Base-by-base conservation (phyloP, 352 stramenopile species). In the Pythium dissotocum region DNA sequence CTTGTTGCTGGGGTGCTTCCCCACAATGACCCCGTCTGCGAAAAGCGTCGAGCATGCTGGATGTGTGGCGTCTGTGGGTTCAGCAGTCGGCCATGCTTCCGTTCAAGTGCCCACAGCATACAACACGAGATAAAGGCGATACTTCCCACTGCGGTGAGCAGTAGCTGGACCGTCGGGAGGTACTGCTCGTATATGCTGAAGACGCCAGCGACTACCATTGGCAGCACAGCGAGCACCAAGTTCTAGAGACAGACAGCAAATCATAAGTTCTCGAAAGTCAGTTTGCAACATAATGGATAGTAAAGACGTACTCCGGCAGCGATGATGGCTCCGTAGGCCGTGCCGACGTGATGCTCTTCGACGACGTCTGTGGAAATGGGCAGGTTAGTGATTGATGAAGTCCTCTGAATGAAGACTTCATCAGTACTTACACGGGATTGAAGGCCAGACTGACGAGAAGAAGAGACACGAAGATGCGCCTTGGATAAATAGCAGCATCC, bases 381-480 rank as follows among this genome's bases (percentile, higher is more conserved):
- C 49, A 51, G 8, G 24, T 38, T 9, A 35, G 54, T 10, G 0
- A 2, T 18, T 42, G 16, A 2, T 6, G 18, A 30, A 16, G 10
- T 33, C 21, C 12, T 0, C 12, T 6, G 38, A 48, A 12, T 21
- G 9, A 57, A 16, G 52, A 6, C 12, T 12, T 36, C 4, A 8
- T 28, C 24, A 54, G 7, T 18, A 64, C 72, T 16, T 75, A 82
- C 76, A 82, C 65, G 85, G 82, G 42, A 97, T 89, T 0, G 80
- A 90, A 2, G 90, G 90, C 90, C 90, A 97, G 9, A 97, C 61
- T 4, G 87, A 84, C 10, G 90, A 77, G 30, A 90, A 90, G 74
- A 89, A 96, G 12, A 94, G 63, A 28, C 80, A 88, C 53, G 93
- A 97, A 6, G 85, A 78, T 10, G 94, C 56, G 28, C 90, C 90